Base-by-base conservation (phyloP, 345 rosid species). In the Melastoma malabathricum region DNA sequence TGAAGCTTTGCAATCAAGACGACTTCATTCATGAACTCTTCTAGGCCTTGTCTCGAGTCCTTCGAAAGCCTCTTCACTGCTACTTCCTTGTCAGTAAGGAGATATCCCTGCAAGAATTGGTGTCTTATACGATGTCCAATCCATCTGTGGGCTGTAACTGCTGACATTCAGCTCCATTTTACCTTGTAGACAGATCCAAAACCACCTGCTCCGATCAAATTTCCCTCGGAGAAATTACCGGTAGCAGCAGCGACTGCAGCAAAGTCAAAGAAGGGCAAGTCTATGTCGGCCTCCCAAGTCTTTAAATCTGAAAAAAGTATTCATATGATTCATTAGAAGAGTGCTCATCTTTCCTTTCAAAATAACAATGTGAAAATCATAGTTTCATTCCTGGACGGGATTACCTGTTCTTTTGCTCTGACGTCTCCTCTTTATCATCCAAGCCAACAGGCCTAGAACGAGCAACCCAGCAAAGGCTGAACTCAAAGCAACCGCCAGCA, bases 11-110 rank as follows among this genome's bases (percentile, higher is more conserved):
- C 70, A 41, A 72, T 66, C 29, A 67, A 19, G 9, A 27, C 29
- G 2, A 62, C 71, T 62, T 72, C 75, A 43, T 62, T 72, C 60
- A 44, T 66, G 56, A 76, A 67, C 58, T 72, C 71, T 15, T 54
- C 48, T 2, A 18, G 18, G 12, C 82, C 78, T 53, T 72, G 78
- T 10, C 51, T 43, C 23, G 78, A 69, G 46, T 52, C 47, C 27
- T 50, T 64, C 13, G 81, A 69, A 5, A 72, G 59, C 43, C 71
- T 70, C 46, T 76, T 72, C 44, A 65, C 71, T 10, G 82, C 75
- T 31, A 76, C 63, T 16, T 72, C 78, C 43, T 70, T 68, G 43
- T 69, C 68, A 5, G 54, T 39, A 3, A 18, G 34, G 15, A 68
- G 58, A 8, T 20, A 53, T 14, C 74, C 74, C 68, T 65, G 39